These are phyloP conservation scores for Kickxella alabastrina DNA, from an alignment of 192 early-diverging fungal species.

Conservation along the genomic window DNA sequence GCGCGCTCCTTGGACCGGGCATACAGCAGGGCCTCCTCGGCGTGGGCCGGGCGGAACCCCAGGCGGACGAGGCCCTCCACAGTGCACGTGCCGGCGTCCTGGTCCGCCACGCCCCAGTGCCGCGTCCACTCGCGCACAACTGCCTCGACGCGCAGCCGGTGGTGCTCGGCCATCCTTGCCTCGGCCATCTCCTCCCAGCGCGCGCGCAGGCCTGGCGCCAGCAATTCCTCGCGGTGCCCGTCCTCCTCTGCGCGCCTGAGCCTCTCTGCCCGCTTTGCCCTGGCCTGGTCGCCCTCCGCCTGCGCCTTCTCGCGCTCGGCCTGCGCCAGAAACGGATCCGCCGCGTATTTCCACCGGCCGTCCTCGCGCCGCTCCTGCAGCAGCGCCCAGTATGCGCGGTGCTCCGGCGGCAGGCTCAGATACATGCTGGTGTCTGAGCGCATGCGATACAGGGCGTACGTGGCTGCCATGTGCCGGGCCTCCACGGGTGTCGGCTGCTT, in stretches of 20 bases:
- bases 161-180: conserved; percentile 63
- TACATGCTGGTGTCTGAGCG: conserved; percentile 66
- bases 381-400: conserved; percentile 68
- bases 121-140: conserved; percentile 57
- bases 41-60: conserved; percentile 73
- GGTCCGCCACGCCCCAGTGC: conserved; percentile 11
- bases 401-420: conserved; percentile 68
- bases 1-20: conserved; percentile 48
- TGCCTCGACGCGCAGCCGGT: conserved; percentile 59
- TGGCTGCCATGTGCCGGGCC: conserved; percentile 69
- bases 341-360: conserved; percentile 57
- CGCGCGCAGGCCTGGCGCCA: conserved; percentile 5
- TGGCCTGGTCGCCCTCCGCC: conserved; percentile 1
- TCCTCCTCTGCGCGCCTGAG: conserved; percentile 39
- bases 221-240: conserved; percentile 38
- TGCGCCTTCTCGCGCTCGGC: conserved; percentile 41
- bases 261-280: conserved; percentile 22
- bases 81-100: neutral
- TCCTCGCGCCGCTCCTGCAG: conserved; percentile 57
- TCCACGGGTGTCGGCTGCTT: conserved; percentile 35
- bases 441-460: conserved; percentile 74
- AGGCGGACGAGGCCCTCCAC: conserved; percentile 13
- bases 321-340: conserved; percentile 75
- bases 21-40: conserved; percentile 68
- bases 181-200: conserved; percentile 54